Percentiles rank a stretch among this genome's conserved stretches.
These are phyloP conservation scores for Periglandula ipomoeae DNA, from an alignment of 2,329 filamentous ascomycete species.

Conservation along the genomic window DNA sequence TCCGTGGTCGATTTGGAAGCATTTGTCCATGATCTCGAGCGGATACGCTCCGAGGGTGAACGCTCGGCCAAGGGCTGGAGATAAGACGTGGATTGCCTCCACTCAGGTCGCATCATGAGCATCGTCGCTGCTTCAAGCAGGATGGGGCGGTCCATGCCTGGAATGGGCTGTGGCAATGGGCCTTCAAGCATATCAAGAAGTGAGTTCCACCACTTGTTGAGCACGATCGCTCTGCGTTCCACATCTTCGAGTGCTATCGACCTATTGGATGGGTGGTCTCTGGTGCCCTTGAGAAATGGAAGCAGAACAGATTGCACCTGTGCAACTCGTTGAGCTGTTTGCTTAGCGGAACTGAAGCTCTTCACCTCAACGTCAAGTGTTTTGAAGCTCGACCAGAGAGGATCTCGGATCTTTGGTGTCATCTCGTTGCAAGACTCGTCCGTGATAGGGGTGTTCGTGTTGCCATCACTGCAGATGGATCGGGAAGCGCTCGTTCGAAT, in stretches of 20 bases:
- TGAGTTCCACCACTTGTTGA: conserved; percentile 87
- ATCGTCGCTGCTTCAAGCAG: conserved; percentile 70
- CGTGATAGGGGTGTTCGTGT: conserved; percentile 25
- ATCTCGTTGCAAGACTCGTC: conserved; percentile 39
- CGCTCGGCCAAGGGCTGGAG: conserved; percentile 55
- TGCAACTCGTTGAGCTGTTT: conserved; percentile 62
- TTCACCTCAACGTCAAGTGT: conserved; percentile 38
- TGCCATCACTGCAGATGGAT: conserved; percentile 30
- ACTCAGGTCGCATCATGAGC: conserved; percentile 84
- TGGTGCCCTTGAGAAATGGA: conserved; percentile 67
- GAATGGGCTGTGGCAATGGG: conserved; percentile 56
- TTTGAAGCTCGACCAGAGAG: conserved; percentile 47
- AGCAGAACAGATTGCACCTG: conserved; percentile 64
- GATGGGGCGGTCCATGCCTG: conserved; percentile 72
- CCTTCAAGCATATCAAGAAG: conserved; percentile 76
- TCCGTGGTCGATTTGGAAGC: conserved; percentile 49
- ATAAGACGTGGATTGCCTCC: conserved; percentile 63
- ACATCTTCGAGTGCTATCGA: conserved; percentile 68
- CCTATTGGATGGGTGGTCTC: conserved; percentile 55
- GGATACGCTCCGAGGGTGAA: conserved; percentile 35
- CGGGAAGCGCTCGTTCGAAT: conserved; percentile 28
- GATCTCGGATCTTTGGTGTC: conserved; percentile 35
- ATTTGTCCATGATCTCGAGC: conserved; percentile 35
- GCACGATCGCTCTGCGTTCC: conserved; percentile 66
- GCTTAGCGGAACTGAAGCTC: conserved; percentile 60